Evolutionary conservation across 2,329 filamentous ascomycete species (phyloP), one percentile per base, ranked within the genome.

Genomic region (Aulographum hederae): DNA sequence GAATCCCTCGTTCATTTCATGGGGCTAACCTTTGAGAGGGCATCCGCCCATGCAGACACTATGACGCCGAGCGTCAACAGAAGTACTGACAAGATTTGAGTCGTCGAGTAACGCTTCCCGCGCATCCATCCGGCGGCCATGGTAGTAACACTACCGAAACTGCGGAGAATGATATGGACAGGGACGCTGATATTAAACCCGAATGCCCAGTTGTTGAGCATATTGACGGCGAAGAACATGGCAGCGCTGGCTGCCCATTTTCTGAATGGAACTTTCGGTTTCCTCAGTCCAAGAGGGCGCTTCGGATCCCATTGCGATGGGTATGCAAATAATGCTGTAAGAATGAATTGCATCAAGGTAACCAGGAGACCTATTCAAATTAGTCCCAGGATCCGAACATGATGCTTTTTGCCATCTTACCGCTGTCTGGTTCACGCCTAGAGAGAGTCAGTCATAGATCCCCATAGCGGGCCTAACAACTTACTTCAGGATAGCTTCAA

Each of bases 161-260:
- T 94, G 32, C 89, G 73, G 18, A 98, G 63, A 41, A 98, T 95
- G 44, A 98, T 98, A 49, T 98, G 89, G 30, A 98, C 73, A 2
- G 89, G 89, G 0, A 98, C 82, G 5, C 84, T 93, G 34, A 98
- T 95, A 43, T 84, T 75, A 57, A 94, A 98, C 39, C 82, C 85
- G 53, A 98, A 98, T 5, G 86, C 89, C 62, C 86, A 86, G 46
- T 98, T 98, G 57, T 98, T 98, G 47, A 98, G 59, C 35, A 95
- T 72, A 46, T 95, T 98, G 56, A 98, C 89, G 38, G 69, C 69
- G 51, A 92, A 89, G 56, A 95, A 95, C 43, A 94, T 69, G 3
- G 78, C 60, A 26, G 93, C 93, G 48, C 92, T 94, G 46, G 86
- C 63, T 31, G 80, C 49, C 85, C 89, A 95, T 48, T 81, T 78